These are phyloP conservation scores for Gremmenia infestans DNA, from an alignment of 2,329 filamentous ascomycete species.

Conservation along the genomic window DNA sequence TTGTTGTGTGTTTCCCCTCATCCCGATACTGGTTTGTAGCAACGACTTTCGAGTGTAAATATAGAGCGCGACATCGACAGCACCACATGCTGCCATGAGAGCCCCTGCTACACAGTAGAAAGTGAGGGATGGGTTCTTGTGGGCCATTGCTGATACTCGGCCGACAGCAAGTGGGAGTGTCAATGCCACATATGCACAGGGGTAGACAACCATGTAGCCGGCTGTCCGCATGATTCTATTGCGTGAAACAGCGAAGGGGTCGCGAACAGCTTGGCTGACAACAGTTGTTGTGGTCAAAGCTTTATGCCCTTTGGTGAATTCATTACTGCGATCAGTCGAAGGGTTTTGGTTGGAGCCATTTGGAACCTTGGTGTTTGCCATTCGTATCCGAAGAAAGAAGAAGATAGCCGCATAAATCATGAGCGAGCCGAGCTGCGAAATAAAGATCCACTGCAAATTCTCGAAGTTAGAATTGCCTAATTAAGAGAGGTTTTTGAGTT, in stretches of 20 bases:
- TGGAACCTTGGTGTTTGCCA: slow-evolving; percentile 5
- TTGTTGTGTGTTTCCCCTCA: background rate
- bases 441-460: slow-evolving; percentile 3
- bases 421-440: slow-evolving; percentile 47
- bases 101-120: slow-evolving; percentile 20
- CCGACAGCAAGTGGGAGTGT: slow-evolving; percentile 46
- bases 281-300: slow-evolving; percentile 15
- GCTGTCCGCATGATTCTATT: slow-evolving; percentile 34
- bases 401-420: slow-evolving; percentile 41
- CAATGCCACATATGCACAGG: slow-evolving; percentile 44
- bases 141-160: slow-evolving; percentile 44
- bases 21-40: slow-evolving; percentile 7
- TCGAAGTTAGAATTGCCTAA: no score
- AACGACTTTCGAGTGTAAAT: slow-evolving; percentile 24
- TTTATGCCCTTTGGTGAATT: background rate
- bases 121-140: slow-evolving; percentile 15
- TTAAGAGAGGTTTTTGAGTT: no score
- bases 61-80: slow-evolving; percentile 23
- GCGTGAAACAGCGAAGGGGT: slow-evolving; percentile 16
- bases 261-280: background rate
- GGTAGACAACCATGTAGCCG: slow-evolving; percentile 48
- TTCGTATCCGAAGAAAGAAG: slow-evolving; percentile 26
- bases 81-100: slow-evolving; percentile 22
- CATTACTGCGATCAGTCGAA: background rate
- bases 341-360: background rate